Evolutionary conservation across 768 basidiomycete species (phyloP).

Genomic region (Boletellus ananas): DNA sequence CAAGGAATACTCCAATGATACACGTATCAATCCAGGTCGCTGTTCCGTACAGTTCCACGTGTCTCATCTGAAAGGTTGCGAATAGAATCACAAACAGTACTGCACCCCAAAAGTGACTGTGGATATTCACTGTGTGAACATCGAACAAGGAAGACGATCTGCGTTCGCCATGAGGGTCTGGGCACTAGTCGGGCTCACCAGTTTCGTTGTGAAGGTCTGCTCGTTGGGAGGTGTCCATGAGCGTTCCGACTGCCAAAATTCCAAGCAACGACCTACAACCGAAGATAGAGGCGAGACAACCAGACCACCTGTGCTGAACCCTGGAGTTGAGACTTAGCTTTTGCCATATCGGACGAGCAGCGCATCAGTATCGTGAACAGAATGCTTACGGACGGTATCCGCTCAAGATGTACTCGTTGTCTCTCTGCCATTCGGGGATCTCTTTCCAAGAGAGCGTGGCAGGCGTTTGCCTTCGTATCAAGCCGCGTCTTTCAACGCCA

Average conservation of each 20-base stretch:
- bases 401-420: slow-evolving; percentile 68
- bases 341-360: slow-evolving; percentile 1
- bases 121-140: slow-evolving; percentile 68
- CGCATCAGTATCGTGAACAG: not conserved
- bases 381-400: slow-evolving; percentile 64
- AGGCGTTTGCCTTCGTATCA: not conserved
- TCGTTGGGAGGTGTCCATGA: slow-evolving; percentile 16
- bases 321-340: slow-evolving; percentile 31
- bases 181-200: slow-evolving; percentile 35
- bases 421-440: slow-evolving; percentile 64
- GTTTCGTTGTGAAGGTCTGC: slow-evolving; percentile 79
- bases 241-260: not conserved
- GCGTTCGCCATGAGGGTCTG: not conserved
- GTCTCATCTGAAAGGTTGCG: slow-evolving; percentile 46
- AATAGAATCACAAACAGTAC: slow-evolving; percentile 57
- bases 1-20: slow-evolving; percentile 62
- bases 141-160: slow-evolving; percentile 8
- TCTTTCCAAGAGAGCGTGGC: slow-evolving; percentile 51
- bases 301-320: slow-evolving; percentile 57
- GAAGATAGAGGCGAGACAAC: slow-evolving; percentile 60
- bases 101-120: slow-evolving; percentile 74
- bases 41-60: slow-evolving; percentile 48
- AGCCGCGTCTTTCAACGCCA: slow-evolving; percentile 1
- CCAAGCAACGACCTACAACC: slow-evolving; percentile 47
- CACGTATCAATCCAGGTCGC: slow-evolving; percentile 60